phyloP scores from a whole-genome alignment of 495 filamentous ascomycete species.

The Lentithecium fluviatile region DNA sequence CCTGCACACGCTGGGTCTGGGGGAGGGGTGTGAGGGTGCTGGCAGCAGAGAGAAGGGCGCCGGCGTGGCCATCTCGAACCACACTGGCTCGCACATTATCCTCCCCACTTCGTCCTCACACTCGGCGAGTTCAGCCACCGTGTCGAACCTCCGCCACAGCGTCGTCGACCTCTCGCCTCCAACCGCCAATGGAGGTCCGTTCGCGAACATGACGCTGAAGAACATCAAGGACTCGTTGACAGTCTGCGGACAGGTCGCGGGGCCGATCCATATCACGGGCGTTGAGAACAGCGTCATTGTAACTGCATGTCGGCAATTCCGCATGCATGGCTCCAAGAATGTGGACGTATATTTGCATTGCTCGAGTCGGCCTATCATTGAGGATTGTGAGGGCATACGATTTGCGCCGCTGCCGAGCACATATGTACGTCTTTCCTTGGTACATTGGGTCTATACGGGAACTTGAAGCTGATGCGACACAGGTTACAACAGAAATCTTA shows the following conservation, averaged over 20 bases:
- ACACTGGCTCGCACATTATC: constrained; percentile 65
- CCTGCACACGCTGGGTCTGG: background rate
- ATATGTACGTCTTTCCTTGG: constrained; percentile 51
- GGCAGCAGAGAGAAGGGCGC: constrained; percentile 29
- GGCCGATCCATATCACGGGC: constrained; percentile 77
- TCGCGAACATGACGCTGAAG: constrained; percentile 72
- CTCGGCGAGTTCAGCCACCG: constrained; percentile 66
- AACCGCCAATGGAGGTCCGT: constrained; percentile 59
- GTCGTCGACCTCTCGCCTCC: constrained; percentile 76
- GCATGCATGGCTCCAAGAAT: constrained; percentile 81
- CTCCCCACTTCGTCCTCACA: constrained; percentile 66
- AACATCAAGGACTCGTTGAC: constrained; percentile 67
- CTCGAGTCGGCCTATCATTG: constrained; percentile 85
- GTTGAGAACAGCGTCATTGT: constrained; percentile 73
- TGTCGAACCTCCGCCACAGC: constrained; percentile 69
- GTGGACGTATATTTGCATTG: constrained; percentile 82
- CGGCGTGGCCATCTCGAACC: constrained; percentile 63
- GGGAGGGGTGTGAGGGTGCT: background rate
- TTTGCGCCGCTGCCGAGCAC: constrained; percentile 71
- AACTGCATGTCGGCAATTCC: constrained; percentile 70
- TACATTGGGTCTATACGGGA: too few species aligned
- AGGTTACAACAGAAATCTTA: constrained; percentile 29
- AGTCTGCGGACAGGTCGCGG: constrained; percentile 72
- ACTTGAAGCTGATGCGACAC: background rate
- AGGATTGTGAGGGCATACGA: constrained; percentile 74